A percentile compares a stretch with the other conserved stretches of the same genome.
These are phyloP conservation scores for Talaromyces sp. DNA, from an alignment of 2,329 filamentous ascomycete species.

Conservation along the genomic window DNA sequence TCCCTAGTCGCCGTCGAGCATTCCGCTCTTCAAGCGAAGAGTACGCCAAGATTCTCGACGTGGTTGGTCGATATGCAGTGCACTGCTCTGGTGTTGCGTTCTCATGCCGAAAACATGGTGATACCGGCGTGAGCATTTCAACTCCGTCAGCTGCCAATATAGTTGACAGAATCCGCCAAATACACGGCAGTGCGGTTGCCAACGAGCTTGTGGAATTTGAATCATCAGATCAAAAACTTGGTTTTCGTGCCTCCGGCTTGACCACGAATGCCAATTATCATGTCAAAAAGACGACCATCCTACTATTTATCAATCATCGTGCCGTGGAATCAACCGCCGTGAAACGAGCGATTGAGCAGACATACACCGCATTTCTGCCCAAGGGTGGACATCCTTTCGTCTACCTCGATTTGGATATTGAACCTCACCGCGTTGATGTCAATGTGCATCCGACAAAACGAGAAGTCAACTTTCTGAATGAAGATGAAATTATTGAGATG, in stretches of 20 bases:
- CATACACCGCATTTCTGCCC: constrained; percentile 82
- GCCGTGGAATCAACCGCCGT: constrained; percentile 87
- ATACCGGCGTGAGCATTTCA: constrained; percentile 78
- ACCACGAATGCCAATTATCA: constrained; percentile 94
- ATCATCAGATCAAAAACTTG: constrained; percentile 73
- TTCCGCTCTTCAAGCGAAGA: constrained; percentile 93
- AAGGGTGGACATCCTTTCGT: constrained; percentile 94
- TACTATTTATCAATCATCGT: constrained; percentile 96
- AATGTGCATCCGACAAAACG: constrained; percentile 97
- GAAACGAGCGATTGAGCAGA: constrained; percentile 88
- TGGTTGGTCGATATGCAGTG: constrained; percentile 89
- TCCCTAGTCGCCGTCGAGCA: constrained; percentile 82
- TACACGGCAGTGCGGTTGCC: constrained; percentile 80
- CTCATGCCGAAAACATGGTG: constrained; percentile 94
- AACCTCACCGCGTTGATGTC: constrained; percentile 89
- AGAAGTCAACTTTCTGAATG: constrained; percentile 95
- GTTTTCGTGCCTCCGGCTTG: constrained; percentile 79
- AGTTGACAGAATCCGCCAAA: constrained; percentile 83
- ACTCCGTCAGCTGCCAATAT: constrained; percentile 72
- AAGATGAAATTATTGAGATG: constrained; percentile 89
- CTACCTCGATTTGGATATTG: constrained; percentile 90
- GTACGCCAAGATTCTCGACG: constrained; percentile 95
- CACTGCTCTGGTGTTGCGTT: constrained; percentile 92
- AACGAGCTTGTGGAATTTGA: constrained; percentile 83
- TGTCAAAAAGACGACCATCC: constrained; percentile 81